These are phyloP conservation scores for Colletotrichum coccodes DNA, from an alignment of 2,329 filamentous ascomycete genomes.

Conservation along the genomic window DNA sequence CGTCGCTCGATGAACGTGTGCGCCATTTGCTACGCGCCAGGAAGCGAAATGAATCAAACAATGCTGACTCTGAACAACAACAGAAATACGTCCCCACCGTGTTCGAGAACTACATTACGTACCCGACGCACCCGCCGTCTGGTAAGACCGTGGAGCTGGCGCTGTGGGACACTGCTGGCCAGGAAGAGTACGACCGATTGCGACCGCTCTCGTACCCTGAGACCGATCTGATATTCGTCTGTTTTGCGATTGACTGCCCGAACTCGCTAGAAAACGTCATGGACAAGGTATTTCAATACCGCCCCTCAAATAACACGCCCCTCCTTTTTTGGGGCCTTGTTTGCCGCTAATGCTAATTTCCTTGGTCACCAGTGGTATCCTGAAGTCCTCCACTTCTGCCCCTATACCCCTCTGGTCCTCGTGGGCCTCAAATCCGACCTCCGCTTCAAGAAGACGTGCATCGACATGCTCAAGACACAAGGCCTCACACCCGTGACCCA, in stretches of 20 bases:
- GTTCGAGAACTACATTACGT: constrained; percentile 99
- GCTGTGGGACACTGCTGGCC: constrained; percentile 97
- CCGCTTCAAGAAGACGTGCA: constrained; percentile 93
- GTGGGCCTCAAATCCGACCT: constrained; percentile 98
- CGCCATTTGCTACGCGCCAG: neutral
- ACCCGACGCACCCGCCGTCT: constrained; percentile 86
- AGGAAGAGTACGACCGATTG: constrained; percentile 98
- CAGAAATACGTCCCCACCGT: constrained; percentile 99
- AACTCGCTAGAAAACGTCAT: constrained; percentile 98
- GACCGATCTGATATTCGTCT: constrained; percentile 97
- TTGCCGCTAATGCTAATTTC: constrained; percentile 40
- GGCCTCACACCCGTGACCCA: constrained; percentile 93
- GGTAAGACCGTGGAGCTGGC: constrained; percentile 97
- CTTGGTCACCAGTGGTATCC: constrained; percentile 84
- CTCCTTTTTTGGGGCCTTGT: neutral
- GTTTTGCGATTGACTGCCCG: constrained; percentile 98
- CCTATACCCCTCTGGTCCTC: constrained; percentile 94
- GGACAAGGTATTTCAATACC: constrained; percentile 80
- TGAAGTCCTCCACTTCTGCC: constrained; percentile 98
- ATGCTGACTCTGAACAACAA: constrained; percentile 18
- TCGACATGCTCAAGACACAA: constrained; percentile 98
- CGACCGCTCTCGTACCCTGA: constrained; percentile 97
- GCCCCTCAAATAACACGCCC: constrained; percentile 17
- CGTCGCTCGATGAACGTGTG: neutral
- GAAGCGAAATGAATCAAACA: constrained; percentile 14